These are phyloP conservation scores for Cladophialophora bantiana DNA, from an alignment of 2,329 filamentous ascomycete species.

Conservation along the genomic window DNA sequence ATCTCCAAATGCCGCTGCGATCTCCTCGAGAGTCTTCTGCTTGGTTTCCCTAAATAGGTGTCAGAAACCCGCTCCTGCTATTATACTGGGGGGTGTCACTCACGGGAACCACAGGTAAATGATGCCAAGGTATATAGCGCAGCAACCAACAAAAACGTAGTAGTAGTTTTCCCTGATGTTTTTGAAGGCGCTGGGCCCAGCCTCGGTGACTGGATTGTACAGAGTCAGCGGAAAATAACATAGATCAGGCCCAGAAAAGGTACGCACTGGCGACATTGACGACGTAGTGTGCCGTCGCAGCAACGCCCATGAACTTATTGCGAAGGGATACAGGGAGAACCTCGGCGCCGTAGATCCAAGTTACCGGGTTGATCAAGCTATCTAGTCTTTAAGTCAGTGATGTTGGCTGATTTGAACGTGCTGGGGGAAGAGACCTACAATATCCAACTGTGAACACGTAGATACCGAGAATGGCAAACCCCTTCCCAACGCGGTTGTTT, in stretches of 20 bases:
- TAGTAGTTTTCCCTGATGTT: slow-evolving; percentile 66
- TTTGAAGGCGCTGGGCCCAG: slow-evolving; percentile 63
- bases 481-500: slow-evolving; percentile 63
- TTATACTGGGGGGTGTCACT: slow-evolving; percentile 31
- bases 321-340: slow-evolving; percentile 88
- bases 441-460: slow-evolving; percentile 65
- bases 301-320: slow-evolving; percentile 82
- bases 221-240: slow-evolving; percentile 7
- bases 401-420: too few species aligned
- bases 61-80: slow-evolving; percentile 21
- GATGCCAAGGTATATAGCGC: slow-evolving; percentile 57
- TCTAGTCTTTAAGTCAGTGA: not conserved
- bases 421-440: slow-evolving; percentile 48
- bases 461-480: slow-evolving; percentile 65
- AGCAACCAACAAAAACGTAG: slow-evolving; percentile 64
- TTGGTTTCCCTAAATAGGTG: slow-evolving; percentile 53
- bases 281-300: slow-evolving; percentile 80
- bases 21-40: slow-evolving; percentile 57
- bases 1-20: slow-evolving; percentile 58
- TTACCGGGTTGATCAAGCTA: slow-evolving; percentile 62
- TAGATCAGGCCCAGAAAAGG: not conserved
- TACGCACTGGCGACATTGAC: slow-evolving; percentile 58
- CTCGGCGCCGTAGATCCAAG: slow-evolving; percentile 82
- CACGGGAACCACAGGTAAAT: slow-evolving; percentile 63
- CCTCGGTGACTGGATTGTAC: slow-evolving; percentile 51